A percentile compares a stretch with the other conserved stretches of the same genome.
Conservation (phyloP, 768 basidiomycete genomes). For the Candolleomyces eurysporus region DNA sequence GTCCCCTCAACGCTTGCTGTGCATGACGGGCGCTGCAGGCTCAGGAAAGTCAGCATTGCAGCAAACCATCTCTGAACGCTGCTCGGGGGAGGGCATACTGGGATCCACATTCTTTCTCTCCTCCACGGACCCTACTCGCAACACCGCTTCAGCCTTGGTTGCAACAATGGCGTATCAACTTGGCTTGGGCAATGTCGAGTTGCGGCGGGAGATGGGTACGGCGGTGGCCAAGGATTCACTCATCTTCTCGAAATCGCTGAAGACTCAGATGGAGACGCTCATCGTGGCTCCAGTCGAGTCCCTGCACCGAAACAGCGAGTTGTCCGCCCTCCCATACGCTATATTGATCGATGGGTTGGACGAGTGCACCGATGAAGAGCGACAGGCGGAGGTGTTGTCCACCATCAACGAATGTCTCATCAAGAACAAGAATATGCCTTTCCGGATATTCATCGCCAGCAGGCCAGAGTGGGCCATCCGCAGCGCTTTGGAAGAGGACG, state of each 20-base stretch:
- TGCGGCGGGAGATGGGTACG: not conserved
- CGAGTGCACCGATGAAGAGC: slow-evolving; percentile 11
- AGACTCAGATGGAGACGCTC: slow-evolving; percentile 7
- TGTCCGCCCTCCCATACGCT: not conserved
- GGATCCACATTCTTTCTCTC: slow-evolving; percentile 13
- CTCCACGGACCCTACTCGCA: not conserved
- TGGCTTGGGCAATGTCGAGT: not conserved
- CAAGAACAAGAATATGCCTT: not conserved
- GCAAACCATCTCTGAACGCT: slow-evolving; percentile 9
- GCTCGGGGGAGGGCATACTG: not conserved
- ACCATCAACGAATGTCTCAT: slow-evolving; percentile 6
- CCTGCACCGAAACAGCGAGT: not conserved
- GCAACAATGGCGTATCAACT: slow-evolving; percentile 13
- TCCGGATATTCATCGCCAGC: slow-evolving; percentile 14
- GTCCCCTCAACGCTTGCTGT: not conserved
- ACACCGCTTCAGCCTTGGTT: slow-evolving; percentile 7
- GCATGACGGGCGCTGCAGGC: not conserved
- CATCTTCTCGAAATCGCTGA: not conserved
- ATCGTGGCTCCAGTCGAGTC: slow-evolving; percentile 2
- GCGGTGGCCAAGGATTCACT: not conserved
- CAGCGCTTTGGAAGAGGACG: not conserved
- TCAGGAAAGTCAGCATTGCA: slow-evolving; percentile 6
- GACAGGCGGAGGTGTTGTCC: slow-evolving; percentile 9
- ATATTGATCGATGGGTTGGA: slow-evolving; percentile 13
- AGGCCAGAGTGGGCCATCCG: slow-evolving; percentile 12